Evolutionary conservation across 2,329 filamentous ascomycete species (phyloP), one percentile per base, ranked within the genome.

Genomic region (Sodiomyces alkalinus): DNA sequence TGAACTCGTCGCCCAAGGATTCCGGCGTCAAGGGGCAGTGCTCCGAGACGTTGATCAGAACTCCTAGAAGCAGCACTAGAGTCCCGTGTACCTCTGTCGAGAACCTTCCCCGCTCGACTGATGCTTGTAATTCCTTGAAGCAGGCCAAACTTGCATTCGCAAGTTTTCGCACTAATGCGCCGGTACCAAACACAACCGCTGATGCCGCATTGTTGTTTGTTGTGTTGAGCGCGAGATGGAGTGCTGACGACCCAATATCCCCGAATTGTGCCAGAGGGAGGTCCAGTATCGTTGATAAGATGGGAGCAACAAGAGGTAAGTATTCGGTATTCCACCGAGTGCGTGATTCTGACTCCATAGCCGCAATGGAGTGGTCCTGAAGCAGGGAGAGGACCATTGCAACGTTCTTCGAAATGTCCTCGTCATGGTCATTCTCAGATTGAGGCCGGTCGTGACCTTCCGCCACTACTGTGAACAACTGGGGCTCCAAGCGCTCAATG

Each of bases 11-110:
- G 1, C 42, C 40, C 3, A 55, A 34, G 5, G 47, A 48, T 12
- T 53, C 48, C 29, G 75, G 62, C 9, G 79, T 75, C 14, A 60
- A 49, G 11, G 72, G 59, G 43, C 74, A 83, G 45, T 82, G 76
- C 47, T 93, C 85, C 7, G 81, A 70, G 30, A 94, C 68, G 43
- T 94, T 94, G 49, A 92, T 92, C 52, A 87, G 68, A 14, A 82
- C 71, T 1, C 83, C 86, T 21, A 93, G 58, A 29, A 80, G 68
- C 22, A 94, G 62, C 27, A 93, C 68, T 10, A 93, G 62, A 27
- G 71, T 66, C 39, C 92, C 78, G 29, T 86, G 55, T 2, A 62
- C 52, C 14, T 58, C 56, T 3, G 56, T 51, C 8, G 60, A 48
- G 29, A 69, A 59, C n/a, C 57, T 52, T 17, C 61, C 60, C 25